phyloP scores from a whole-genome alignment of 306 rosid genomes.

The Amphicarpaea edgeworthii region DNA sequence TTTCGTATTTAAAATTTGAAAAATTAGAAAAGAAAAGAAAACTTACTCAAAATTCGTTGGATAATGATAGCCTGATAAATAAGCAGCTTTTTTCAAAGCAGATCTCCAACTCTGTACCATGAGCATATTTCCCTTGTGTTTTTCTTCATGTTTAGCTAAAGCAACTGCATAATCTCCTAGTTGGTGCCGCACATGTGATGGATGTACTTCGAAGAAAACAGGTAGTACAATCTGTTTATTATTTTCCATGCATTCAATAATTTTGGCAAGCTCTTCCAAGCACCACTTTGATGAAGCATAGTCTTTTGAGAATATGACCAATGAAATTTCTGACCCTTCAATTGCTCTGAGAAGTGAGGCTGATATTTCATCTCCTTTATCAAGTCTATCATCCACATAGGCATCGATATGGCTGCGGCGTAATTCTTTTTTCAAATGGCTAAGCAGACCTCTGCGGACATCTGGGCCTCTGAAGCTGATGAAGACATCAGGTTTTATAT shows the following conservation, averaged over 20 bases:
- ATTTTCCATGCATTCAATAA: not conserved
- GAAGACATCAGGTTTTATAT: not conserved
- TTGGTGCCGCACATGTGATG: not conserved
- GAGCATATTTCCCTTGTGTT: not conserved
- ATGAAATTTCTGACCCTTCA: not conserved
- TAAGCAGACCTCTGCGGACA: not conserved
- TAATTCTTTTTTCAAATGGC: not conserved
- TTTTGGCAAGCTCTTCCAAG: not conserved
- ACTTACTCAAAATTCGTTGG: not conserved
- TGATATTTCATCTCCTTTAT: not conserved
- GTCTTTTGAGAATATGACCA: conserved; percentile 5
- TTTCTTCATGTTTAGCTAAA: not conserved
- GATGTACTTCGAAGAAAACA: not conserved
- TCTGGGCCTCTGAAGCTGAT: not conserved
- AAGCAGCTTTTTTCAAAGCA: not conserved
- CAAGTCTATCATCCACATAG: not conserved
- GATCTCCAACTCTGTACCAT: not conserved
- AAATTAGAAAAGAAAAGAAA: not conserved
- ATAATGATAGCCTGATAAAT: not conserved
- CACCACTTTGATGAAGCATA: conserved; percentile 5
- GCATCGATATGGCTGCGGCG: not conserved
- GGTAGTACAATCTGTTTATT: not conserved
- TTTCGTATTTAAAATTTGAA: no score
- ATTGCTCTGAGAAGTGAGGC: not conserved
- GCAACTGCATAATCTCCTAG: not conserved